Percentiles rank a stretch among this genome's conserved stretches.
These are phyloP conservation scores for Gomphus sp. DNA, from an alignment of 1,284 basidiomycete genomes.

Conservation along the genomic window DNA sequence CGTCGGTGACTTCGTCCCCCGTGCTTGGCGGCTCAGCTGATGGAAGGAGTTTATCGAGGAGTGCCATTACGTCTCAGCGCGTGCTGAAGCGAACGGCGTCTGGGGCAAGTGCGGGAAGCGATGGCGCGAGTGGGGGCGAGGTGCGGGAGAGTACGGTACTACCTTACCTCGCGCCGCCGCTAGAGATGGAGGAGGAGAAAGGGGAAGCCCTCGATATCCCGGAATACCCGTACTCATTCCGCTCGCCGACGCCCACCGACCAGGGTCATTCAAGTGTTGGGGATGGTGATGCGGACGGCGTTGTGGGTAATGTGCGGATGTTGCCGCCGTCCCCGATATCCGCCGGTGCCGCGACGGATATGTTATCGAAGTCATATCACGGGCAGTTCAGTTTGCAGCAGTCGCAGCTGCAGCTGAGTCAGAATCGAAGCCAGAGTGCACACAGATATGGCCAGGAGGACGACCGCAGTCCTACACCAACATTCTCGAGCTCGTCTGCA, in stretches of 20 bases:
- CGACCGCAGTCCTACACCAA: background rate
- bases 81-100: background rate
- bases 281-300: background rate
- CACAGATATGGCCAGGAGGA: no score
- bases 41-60: background rate
- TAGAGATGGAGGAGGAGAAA: background rate
- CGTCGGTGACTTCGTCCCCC: background rate
- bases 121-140: background rate
- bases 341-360: no score
- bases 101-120: background rate
- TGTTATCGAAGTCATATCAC: no score
- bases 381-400: no score
- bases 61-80: background rate
- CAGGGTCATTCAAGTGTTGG: background rate
- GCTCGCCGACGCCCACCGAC: background rate
- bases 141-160: background rate
- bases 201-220: background rate
- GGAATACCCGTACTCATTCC: background rate
- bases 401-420: no score
- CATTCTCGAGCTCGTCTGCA: background rate
- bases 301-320: no score
- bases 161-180: background rate
- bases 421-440: no score
- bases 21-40: background rate
- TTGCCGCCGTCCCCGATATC: no score